A percentile compares a stretch with the other conserved stretches of the same genome.
Conservation (phyloP, 2,329 filamentous ascomycete species). For the Fusarium citri region DNA sequence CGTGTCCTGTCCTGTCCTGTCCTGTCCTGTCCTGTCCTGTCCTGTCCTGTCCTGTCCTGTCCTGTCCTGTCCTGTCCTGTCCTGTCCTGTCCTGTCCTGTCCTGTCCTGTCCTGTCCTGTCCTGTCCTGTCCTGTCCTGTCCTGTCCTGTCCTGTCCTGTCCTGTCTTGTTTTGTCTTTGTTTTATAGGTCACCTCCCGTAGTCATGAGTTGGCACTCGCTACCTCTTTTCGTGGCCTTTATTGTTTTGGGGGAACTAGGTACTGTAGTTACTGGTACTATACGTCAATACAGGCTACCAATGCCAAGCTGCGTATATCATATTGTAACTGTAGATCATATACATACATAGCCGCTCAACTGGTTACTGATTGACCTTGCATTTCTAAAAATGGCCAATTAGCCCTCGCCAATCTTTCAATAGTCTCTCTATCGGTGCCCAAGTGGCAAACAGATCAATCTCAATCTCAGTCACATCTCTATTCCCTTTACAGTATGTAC, state of each 20-base stretch:
- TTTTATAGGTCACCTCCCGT: conserved; percentile 14
- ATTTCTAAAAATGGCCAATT: conserved; percentile 8
- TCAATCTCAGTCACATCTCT: neutral
- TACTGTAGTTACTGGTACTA: neutral
- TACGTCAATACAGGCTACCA: conserved; percentile 1
- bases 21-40: too few species aligned
- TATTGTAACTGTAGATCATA: neutral
- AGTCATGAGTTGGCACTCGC: conserved; percentile 22
- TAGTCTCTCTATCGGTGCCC: conserved; percentile 32
- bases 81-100: too few species aligned
- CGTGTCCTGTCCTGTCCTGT: too few species aligned
- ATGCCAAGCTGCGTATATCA: neutral
- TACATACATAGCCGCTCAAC: conserved; percentile 1
- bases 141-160: too few species aligned
- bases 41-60: too few species aligned
- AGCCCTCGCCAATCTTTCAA: conserved; percentile 28
- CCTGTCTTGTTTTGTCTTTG: neutral
- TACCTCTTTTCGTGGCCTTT: conserved; percentile 2
- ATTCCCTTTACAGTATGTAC: neutral
- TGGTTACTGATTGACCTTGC: conserved; percentile 14
- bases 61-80: too few species aligned
- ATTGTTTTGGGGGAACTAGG: neutral
- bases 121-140: neutral
- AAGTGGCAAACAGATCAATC: conserved; percentile 28
- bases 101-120: too few species aligned